Conservation (phyloP, 192 early-diverging fungal genomes). For the Fimicolochytrium jonesii region DNA sequence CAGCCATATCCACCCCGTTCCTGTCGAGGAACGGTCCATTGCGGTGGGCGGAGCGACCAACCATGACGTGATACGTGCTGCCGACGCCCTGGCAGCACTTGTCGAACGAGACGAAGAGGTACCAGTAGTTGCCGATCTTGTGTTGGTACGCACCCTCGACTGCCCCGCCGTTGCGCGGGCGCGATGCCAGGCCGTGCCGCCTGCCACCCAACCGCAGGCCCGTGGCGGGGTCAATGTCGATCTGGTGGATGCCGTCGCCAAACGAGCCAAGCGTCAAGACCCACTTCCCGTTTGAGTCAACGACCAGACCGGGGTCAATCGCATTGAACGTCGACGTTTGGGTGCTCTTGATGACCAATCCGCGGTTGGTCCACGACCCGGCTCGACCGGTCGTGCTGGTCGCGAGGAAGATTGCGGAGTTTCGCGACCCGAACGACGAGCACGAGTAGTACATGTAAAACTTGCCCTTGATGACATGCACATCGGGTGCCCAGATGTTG, state of each 20-base stretch:
- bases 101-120: not conserved
- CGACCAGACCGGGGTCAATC: not conserved
- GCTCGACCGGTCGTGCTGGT: not conserved
- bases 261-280: not conserved
- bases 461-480: not conserved
- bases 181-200: too few relatives aligned
- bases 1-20: slow-evolving; percentile 1
- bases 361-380: not conserved
- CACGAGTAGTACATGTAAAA: not conserved
- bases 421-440: not conserved
- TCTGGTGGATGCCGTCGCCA: not conserved
- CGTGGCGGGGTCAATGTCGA: not conserved
- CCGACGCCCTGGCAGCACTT: not conserved
- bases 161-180: not conserved
- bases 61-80: slow-evolving; percentile 2
- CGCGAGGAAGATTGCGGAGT: slow-evolving; percentile 3
- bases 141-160: too few relatives aligned
- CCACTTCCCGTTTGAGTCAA: not conserved
- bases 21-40: slow-evolving; percentile 1
- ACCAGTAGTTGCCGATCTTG: not conserved
- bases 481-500: not conserved
- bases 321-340: not conserved
- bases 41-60: not conserved
- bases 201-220: not conserved
- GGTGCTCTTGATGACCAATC: not conserved